A percentile compares a stretch with the other conserved stretches of the same genome.
phyloP scores from a whole-genome alignment of 1,139 yeast species.

The Keqinozyma sinolaborantium region DNA sequence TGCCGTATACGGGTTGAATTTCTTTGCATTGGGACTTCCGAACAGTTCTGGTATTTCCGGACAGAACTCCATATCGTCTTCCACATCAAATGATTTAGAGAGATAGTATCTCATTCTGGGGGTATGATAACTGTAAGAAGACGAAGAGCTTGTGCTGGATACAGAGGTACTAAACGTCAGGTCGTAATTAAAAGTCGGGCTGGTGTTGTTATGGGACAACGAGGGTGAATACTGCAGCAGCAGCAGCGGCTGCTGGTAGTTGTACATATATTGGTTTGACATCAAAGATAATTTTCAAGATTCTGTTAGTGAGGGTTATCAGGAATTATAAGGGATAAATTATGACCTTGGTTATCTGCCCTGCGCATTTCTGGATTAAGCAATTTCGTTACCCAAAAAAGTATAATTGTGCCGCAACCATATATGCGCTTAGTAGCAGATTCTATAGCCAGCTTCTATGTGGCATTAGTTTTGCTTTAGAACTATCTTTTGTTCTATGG shows the following conservation, averaged over 20 bases:
- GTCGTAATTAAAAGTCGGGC: slow-evolving; percentile 28
- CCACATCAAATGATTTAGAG: slow-evolving; percentile 60
- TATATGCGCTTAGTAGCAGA: slow-evolving; percentile 1
- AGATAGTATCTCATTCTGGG: slow-evolving; percentile 45
- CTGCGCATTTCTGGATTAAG: not conserved
- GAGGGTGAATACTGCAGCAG: slow-evolving; percentile 33
- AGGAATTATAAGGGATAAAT: not conserved
- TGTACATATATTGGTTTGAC: slow-evolving; percentile 30
- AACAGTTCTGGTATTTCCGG: slow-evolving; percentile 46
- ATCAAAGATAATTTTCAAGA: slow-evolving; percentile 1
- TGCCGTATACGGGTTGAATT: slow-evolving; percentile 61
- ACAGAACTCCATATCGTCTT: slow-evolving; percentile 65
- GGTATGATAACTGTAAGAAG: slow-evolving; percentile 37
- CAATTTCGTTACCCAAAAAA: no score
- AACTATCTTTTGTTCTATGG: no score
- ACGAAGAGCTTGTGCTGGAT: slow-evolving; percentile 6
- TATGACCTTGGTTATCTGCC: not conserved
- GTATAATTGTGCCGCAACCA: no score
- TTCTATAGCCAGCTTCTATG: not conserved
- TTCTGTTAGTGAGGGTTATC: not conserved
- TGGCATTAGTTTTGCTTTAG: no score
- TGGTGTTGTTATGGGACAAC: slow-evolving; percentile 15
- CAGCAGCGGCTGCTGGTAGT: slow-evolving; percentile 18
- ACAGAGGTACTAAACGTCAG: slow-evolving; percentile 11
- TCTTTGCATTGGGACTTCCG: slow-evolving; percentile 26